Evolutionary conservation across 768 basidiomycete species (phyloP), one percentile per base, ranked within the genome.

Genomic region (Lactarius sp.): DNA sequence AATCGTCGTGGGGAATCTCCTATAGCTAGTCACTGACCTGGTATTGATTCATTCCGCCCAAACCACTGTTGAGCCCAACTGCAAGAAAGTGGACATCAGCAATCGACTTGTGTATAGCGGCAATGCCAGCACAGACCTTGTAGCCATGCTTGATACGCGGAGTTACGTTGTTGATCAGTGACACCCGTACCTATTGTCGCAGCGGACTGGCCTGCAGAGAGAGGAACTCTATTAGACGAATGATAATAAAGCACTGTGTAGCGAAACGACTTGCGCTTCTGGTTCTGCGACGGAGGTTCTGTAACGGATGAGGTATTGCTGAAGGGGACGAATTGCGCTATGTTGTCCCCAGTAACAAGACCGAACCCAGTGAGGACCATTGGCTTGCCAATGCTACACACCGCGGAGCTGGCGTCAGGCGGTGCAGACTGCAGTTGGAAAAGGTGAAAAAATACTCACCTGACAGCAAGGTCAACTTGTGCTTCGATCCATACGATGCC

Each of bases 361-460:
- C 72, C 74, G 56, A 73, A 70, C 16, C 61, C 73, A 10, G 71
- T 72, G 10, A 77, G 59, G 16, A 68, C 67, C 31, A 72, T 47
- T 1, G 77, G 77, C 66, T 77, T 78, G 33, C 70, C 69, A 16
- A 71, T 49, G 3, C 75, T 76, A 39, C 52, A 56, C 56, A 60
- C 46, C 22, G 18, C n/a, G 46, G 39, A 20, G 34, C 27, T 27
- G 50, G 6, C 16, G 12, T 53, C 13, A 55, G 20, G 34, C 13
- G n/a, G 9, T 22, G 7, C 27, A 16, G 16, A 49, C 22, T 12
- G 31, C 9, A 44, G 14, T 27, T 10, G 56, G 31, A 6, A 56
- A 10, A 22, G 27, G 37, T 27, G 27, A 27, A 42, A 27, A 47
- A 47, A 53, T 13, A 56, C 70, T 50, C 57, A 73, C 73, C 49